Evolutionary conservation across 176 grass and related monocot species (phyloP).

Genomic region (Oryza longistaminata): DNA sequence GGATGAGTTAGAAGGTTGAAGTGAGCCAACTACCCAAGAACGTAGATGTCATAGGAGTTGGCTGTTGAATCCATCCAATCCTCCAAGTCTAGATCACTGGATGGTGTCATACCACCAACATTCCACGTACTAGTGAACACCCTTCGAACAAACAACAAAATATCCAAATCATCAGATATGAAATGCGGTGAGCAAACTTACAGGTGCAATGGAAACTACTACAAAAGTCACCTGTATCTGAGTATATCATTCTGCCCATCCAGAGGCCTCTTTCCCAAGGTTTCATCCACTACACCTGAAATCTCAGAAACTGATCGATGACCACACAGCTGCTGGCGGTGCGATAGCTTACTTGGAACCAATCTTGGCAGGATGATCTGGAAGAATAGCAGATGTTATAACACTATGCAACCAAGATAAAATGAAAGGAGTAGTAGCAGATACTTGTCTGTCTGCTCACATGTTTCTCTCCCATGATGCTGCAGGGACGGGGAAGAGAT

Average conservation of each 20-base stretch:
- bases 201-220: conserved; percentile 9
- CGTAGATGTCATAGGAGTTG: conserved; percentile 83
- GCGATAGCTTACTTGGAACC: conserved; percentile 63
- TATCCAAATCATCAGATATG: conserved; percentile 24
- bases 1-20: conserved; percentile 12
- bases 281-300: conserved; percentile 48
- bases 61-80: conserved; percentile 72
- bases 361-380: conserved; percentile 70
- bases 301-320: conserved; percentile 56
- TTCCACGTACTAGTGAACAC: conserved; percentile 94
- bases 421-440: conserved; percentile 26
- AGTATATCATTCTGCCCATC: conserved; percentile 43
- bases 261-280: conserved; percentile 42
- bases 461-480: conserved; percentile 58
- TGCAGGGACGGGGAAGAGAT: conserved; percentile 34
- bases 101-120: conserved; percentile 66
- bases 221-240: conserved; percentile 68
- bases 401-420: conserved; percentile 16
- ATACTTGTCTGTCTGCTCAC: conserved; percentile 34
- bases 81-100: conserved; percentile 75
- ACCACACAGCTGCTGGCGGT: conserved; percentile 36
- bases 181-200: conserved; percentile 25
- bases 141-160: conserved; percentile 45
- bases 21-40: conserved; percentile 66
- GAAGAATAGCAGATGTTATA: conserved; percentile 36